Conservation (phyloP, 2,329 filamentous ascomycete genomes). For the Triangularia setosa region DNA sequence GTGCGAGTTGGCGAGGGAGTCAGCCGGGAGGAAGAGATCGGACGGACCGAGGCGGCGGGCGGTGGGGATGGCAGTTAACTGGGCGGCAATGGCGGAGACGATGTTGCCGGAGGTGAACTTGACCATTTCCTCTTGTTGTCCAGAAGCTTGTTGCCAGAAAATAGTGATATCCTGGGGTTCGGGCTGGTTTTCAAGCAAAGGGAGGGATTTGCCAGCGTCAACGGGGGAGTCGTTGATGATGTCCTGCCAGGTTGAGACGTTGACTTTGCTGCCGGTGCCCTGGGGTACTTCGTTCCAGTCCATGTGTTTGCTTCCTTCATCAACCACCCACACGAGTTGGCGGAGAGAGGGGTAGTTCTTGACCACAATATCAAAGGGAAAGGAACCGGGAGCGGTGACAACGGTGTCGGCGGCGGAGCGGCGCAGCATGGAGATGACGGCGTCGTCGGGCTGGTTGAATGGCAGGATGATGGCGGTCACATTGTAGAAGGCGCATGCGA, state of each 20-base stretch:
- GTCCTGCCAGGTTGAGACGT: constrained; percentile 90
- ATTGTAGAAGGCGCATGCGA: constrained; percentile 87
- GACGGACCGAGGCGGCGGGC: constrained; percentile 67
- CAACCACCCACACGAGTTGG: constrained; percentile 87
- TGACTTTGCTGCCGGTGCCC: constrained; percentile 63
- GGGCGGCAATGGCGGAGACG: constrained; percentile 77
- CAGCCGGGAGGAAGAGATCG: constrained; percentile 82
- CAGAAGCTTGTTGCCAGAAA: constrained; percentile 59
- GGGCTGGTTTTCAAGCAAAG: constrained; percentile 53
- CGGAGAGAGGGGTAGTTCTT: constrained; percentile 67
- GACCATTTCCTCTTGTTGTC: constrained; percentile 63
- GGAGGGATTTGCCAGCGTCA: constrained; percentile 59
- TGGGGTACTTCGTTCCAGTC: constrained; percentile 90
- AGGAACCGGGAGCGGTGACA: constrained; percentile 78
- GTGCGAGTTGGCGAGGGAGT: constrained; percentile 75
- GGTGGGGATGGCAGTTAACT: constrained; percentile 71
- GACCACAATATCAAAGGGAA: constrained; percentile 72
- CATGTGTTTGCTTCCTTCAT: constrained; percentile 85
- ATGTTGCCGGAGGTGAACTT: constrained; percentile 80
- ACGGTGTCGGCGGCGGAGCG: constrained; percentile 74
- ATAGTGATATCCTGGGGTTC: constrained; percentile 56
- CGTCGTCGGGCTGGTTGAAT: constrained; percentile 68
- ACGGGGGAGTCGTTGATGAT: constrained; percentile 68
- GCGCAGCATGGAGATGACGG: constrained; percentile 67
- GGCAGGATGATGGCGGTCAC: constrained; percentile 82